Evolutionary conservation across 2,329 filamentous ascomycete genomes (phyloP), one percentile per base, ranked within the genome.

Genomic region (Colletotrichum horii): DNA sequence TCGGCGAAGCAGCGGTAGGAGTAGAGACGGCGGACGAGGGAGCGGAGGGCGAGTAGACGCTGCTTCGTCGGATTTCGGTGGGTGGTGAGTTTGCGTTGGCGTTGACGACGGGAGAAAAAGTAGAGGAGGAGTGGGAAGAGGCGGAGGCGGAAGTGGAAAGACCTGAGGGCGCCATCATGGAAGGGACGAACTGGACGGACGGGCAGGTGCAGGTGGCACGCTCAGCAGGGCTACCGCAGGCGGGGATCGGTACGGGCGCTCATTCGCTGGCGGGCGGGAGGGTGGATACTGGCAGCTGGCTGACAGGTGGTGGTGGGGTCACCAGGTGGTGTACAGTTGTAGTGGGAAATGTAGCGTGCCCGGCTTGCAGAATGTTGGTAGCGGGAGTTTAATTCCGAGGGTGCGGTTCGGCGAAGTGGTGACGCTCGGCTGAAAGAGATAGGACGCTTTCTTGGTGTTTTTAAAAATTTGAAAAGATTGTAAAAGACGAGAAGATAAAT

Each of bases 371-470:
- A 74, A 38, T 19, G 38, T 65, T 67, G 72, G 38, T 52, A 24
- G 70, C 56, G 71, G 74, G 65, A 48, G 67, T 70, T 70, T 75
- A 75, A 60, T 69, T 75, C 74, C 74, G 74, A 75, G 74, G 56
- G 36, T 30, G 14, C 34, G 74, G 74, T 75, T 75, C 74, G 74
- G 74, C 64, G 64, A 7, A 67, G 68, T 68, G 55, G 38, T 71
- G 62, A 71, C 26, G 64, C 73, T 75, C 74, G 74, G 74, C 70
- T 62, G 24, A 48, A 67, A 22, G 52, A 74, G 52, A 74, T 32
- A 24, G 64, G 74, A 52, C 8, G 24, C 24, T 32, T 43, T 52
- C 6, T 28, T 28, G 19, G 22, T 32, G 15, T 66, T 55, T 24
- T 66, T 6, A 26, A 14, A 43, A 70, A 14, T 14, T 12, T 12